Base-by-base conservation (phyloP, 768 basidiomycete species). In the Tulasnella sp. region DNA sequence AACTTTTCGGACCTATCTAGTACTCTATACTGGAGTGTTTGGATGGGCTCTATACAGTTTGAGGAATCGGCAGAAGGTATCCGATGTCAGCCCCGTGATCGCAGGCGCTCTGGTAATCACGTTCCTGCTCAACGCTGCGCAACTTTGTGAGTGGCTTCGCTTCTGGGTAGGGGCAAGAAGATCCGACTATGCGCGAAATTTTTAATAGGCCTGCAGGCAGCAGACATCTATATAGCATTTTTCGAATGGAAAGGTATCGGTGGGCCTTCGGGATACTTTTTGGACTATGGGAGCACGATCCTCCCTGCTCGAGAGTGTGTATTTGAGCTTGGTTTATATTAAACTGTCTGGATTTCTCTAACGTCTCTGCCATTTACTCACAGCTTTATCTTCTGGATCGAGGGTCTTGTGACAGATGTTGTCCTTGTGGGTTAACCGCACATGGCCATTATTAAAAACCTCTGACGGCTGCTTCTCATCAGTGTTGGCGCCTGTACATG, bases 401-500 rank as follows among this genome's bases (percentile, higher is more conserved):
- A 48, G 27, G 27, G 46, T 3, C 27, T 49, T 49, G 45, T 48
- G 24, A 59, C 27, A 5, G n/a, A 11, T 41, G 17, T 15, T 29
- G 21, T 24, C 45, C 19, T 48, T 17, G 8, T 19, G 43, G 21
- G 21, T 29, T 45, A 15, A 34, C 41, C 41, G 27, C 15, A 5
- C 34, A 34, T 24, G 54, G 9, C 11, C 22, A n/a, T n/a, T n/a
- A n/a, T n/a, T n/a, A n/a, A 38, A 41, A 25, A 22, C 24, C 15
- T 7, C 27, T 42, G 22, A 45, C 34, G 15, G 15, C 34, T 38
- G 7, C 15, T 38, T 38, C 7, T 7, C 5, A 38, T 54, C 22
- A 59, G 57, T 49, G 46, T 29, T 59, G 57, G 57, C 57, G 57
- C n/a, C 44, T 59, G 5, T 59, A 46, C 21, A 45, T 50, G 12